Evolutionary conservation across 441 rosid species (phyloP).

Genomic region (Arabidopsis lyrata): DNA sequence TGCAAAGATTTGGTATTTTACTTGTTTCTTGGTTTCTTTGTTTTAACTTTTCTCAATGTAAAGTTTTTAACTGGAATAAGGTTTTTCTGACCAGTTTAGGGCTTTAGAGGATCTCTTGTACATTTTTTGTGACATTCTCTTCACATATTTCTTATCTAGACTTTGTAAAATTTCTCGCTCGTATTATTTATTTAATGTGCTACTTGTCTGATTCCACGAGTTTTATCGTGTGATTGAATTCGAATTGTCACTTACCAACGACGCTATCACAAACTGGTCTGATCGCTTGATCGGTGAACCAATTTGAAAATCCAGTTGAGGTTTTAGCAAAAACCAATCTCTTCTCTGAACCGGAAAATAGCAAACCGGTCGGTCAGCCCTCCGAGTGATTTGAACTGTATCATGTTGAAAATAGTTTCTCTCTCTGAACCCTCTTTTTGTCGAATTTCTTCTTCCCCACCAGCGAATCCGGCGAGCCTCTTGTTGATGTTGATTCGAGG

Average conservation of each 20-base stretch:
- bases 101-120: slow-evolving; percentile 33
- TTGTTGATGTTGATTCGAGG: slow-evolving; percentile 75
- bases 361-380: background rate
- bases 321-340: background rate
- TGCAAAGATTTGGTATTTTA: slow-evolving; percentile 34
- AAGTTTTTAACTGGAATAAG: slow-evolving; percentile 35
- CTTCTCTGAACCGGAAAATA: slow-evolving; percentile 2
- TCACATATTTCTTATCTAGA: background rate
- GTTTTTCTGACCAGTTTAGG: slow-evolving; percentile 35
- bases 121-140: slow-evolving; percentile 22
- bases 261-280: no score
- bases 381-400: background rate
- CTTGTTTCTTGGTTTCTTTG: background rate
- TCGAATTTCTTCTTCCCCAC: background rate
- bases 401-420: no score
- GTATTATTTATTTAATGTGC: no score
- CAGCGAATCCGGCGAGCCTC: slow-evolving; percentile 47
- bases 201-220: no score
- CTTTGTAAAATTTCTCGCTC: background rate
- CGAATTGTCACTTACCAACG: no score
- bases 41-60: slow-evolving; percentile 24
- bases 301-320: slow-evolving; percentile 5
- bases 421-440: background rate
- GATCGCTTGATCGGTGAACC: background rate
- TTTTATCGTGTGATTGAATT: no score